Evolutionary conservation across 163 green algal species (phyloP), one percentile per base, ranked within the genome.

Genomic region (Volvox carteri): DNA sequence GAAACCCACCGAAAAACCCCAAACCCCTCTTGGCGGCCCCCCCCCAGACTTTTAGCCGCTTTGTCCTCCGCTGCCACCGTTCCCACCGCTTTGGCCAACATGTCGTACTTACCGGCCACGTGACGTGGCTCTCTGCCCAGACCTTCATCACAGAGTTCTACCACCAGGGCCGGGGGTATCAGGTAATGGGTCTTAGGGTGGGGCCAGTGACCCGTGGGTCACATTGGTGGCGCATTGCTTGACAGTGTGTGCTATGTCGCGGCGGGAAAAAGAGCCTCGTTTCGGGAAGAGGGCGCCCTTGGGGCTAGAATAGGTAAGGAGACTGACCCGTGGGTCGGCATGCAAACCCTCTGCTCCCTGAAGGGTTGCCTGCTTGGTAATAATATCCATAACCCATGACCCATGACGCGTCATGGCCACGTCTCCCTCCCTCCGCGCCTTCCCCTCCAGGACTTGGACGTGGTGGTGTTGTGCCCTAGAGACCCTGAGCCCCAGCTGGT

Each of bases 101-200:
- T 80, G 73, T 93, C 21, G 52, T 93, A 41, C 67, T 93, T n/a
- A 89, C 87, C 25, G 90, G 90, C 42, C 73, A 84, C 44, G 62
- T 93, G n/a, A 90, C 46, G 16, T 35, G 50, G 7, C 52, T 35
- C 23, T 80, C 58, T 4, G 65, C 74, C 12, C 75, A 48, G 25
- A 89, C 84, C 67, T 93, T 92, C 80, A 72, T 92, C 5, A 21
- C 56, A 14, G 90, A 93, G 77, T 93, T 93, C 70, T 93, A 84
- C 62, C 90, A 93, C 72, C 72, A 68, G 12, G 90, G 91, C 62
- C 41, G 87, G 39, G 90, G 90, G 1, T 93, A 90, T 78, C 83
- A 92, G 84, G 84, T 89, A 54, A 14, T 25, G 6, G n/a, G n/a
- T n/a, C n/a, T n/a, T n/a, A n/a, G n/a, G n/a, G n/a, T n/a, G n/a